These are phyloP conservation scores for Rhizopogon salebrosus DNA, from an alignment of 768 basidiomycete species.

Conservation along the genomic window DNA sequence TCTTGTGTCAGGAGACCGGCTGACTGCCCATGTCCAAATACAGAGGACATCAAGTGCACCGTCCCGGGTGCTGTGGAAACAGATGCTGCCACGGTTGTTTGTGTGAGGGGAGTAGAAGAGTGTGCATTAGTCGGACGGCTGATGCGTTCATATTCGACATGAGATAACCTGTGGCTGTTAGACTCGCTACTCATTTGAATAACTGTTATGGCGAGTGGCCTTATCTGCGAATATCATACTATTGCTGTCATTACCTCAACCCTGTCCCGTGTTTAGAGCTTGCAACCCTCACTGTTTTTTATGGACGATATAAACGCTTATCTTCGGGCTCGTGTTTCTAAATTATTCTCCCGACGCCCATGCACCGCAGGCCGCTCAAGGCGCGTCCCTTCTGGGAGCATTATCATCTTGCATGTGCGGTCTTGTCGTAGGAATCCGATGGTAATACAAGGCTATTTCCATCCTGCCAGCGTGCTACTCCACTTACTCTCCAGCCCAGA, in stretches of 20 bases:
- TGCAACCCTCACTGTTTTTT: not conserved
- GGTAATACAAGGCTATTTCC: not conserved
- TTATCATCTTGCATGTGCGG: not conserved
- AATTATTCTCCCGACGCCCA: no score
- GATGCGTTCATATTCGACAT: slow-evolving; percentile 7
- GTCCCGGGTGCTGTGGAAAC: slow-evolving; percentile 56
- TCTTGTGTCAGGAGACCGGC: slow-evolving; percentile 48
- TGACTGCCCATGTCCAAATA: slow-evolving; percentile 77
- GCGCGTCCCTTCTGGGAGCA: not conserved
- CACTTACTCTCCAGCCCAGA: not conserved
- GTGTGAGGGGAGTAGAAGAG: slow-evolving; percentile 60
- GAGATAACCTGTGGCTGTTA: not conserved
- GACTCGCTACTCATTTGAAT: not conserved
- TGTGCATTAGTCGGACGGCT: slow-evolving; percentile 61
- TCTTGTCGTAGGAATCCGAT: not conserved
- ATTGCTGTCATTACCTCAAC: no score
- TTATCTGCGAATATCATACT: not conserved
- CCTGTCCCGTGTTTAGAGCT: no score
- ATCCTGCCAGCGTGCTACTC: not conserved
- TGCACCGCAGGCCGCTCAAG: not conserved
- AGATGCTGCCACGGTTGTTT: slow-evolving; percentile 58
- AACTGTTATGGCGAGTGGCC: not conserved
- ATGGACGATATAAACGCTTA: not conserved
- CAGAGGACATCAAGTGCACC: slow-evolving; percentile 71
- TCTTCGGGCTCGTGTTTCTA: no score